phyloP scores from a whole-genome alignment of 768 basidiomycete genomes.

The Psilocybe cubensis region DNA sequence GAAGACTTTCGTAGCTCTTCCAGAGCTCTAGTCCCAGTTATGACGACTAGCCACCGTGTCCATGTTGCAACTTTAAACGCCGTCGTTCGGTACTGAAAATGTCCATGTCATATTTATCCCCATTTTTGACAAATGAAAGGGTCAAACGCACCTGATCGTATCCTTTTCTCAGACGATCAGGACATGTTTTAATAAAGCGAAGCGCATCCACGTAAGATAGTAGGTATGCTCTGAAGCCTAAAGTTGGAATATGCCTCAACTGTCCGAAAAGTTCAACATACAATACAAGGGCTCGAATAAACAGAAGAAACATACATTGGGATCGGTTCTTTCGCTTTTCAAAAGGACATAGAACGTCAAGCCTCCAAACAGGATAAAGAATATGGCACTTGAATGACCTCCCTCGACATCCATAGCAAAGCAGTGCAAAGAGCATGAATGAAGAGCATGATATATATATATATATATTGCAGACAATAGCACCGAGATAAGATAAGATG shows the following conservation, averaged over 20 bases:
- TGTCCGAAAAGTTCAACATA: slow-evolving; percentile 4
- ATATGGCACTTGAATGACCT: slow-evolving; percentile 9
- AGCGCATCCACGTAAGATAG: slow-evolving; percentile 27
- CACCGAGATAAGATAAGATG: slow-evolving; percentile 19
- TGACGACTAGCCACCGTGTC: slow-evolving; percentile 41
- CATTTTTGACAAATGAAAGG: not conserved
- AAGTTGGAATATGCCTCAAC: slow-evolving; percentile 29
- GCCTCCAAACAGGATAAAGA: slow-evolving; percentile 3
- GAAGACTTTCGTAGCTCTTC: slow-evolving; percentile 45
- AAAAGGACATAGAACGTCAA: not conserved
- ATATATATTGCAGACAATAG: not conserved
- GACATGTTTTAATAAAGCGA: slow-evolving; percentile 16
- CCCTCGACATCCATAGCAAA: slow-evolving; percentile 7
- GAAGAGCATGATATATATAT: not conserved
- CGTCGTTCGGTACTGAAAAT: slow-evolving; percentile 14
- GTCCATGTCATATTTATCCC: not conserved
- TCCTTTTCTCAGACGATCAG: slow-evolving; percentile 16
- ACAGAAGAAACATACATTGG: slow-evolving; percentile 8
- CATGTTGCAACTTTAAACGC: slow-evolving; percentile 32
- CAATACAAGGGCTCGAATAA: not conserved
- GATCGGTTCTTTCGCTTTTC: slow-evolving; percentile 8
- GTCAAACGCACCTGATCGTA: slow-evolving; percentile 27
- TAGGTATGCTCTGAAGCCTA: slow-evolving; percentile 20
- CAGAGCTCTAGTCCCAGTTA: slow-evolving; percentile 30
- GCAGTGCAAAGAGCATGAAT: not conserved